Percentiles rank a stretch among this genome's conserved stretches.
phyloP scores from a whole-genome alignment of 2,329 filamentous ascomycete genomes.

The Fusarium nygamai region DNA sequence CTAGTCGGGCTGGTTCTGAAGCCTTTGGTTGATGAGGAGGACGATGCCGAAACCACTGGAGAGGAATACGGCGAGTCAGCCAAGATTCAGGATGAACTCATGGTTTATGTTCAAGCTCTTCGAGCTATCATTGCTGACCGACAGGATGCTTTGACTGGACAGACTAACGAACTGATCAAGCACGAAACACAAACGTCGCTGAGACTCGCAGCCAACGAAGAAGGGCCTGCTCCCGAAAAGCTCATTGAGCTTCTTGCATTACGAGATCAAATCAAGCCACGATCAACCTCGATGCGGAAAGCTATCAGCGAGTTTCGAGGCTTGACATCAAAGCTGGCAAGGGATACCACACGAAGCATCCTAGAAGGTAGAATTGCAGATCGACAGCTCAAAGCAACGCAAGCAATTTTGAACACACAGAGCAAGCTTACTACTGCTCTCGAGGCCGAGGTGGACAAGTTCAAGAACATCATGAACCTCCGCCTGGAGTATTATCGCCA shows the following conservation, averaged over 20 bases:
- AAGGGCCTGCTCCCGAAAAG: constrained; percentile 77
- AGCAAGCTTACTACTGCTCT: constrained; percentile 58
- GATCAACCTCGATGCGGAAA: constrained; percentile 73
- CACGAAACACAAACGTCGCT: constrained; percentile 75
- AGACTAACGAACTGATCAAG: constrained; percentile 77
- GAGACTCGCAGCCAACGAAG: constrained; percentile 66
- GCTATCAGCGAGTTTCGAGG: constrained; percentile 76
- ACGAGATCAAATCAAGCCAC: constrained; percentile 60
- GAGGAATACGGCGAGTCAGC: constrained; percentile 92
- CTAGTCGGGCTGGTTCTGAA: constrained; percentile 77
- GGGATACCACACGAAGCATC: constrained; percentile 63
- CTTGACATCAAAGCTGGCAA: constrained; percentile 65
- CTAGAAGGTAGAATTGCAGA: constrained; percentile 74
- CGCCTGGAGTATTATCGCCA: constrained; percentile 91
- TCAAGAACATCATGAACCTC: constrained; percentile 82
- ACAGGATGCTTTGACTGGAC: constrained; percentile 78
- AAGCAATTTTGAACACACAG: constrained; percentile 62
- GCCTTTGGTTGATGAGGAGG: constrained; percentile 85
- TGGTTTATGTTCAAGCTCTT: constrained; percentile 84
- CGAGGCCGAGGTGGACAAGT: constrained; percentile 79
- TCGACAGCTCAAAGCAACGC: constrained; percentile 69
- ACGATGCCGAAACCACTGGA: constrained; percentile 77
- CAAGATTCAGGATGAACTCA: constrained; percentile 86
- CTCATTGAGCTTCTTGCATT: constrained; percentile 61
- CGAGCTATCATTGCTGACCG: constrained; percentile 82